These are phyloP conservation scores for Collybia mongolica DNA, from an alignment of 768 basidiomycete genomes.

Conservation along the genomic window DNA sequence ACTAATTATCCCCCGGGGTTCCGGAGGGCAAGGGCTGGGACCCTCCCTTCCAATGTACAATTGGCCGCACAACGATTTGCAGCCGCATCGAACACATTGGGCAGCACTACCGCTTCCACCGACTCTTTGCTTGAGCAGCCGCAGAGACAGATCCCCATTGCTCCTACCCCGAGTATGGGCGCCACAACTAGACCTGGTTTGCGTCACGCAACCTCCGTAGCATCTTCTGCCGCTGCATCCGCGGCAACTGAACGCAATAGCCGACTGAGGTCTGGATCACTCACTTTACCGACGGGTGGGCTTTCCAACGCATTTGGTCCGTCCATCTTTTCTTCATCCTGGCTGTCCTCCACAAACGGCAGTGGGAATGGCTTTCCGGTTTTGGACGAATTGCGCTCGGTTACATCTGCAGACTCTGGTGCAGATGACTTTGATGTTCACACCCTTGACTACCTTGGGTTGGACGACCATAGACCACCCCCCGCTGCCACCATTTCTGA, in stretches of 20 bases:
- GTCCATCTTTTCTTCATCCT: conserved; percentile 87
- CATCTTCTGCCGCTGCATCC: conserved; percentile 52
- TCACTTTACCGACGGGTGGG: conserved; percentile 79
- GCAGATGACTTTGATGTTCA: conserved; percentile 89
- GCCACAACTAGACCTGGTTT: conserved; percentile 62
- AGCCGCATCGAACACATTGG: conserved; percentile 58
- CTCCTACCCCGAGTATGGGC: conserved; percentile 28
- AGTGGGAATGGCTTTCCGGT: conserved; percentile 57
- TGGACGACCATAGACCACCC: conserved; percentile 79
- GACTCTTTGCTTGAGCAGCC: conserved; percentile 46
- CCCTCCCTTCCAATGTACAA: conserved; percentile 93
- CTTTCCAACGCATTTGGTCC: conserved; percentile 84
- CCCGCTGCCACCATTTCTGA: conserved; percentile 88
- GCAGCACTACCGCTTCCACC: conserved; percentile 40
- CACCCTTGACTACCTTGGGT: conserved; percentile 94
- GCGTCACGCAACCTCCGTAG: conserved; percentile 76
- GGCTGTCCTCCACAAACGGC: conserved; percentile 66
- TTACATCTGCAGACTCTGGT: conserved; percentile 75
- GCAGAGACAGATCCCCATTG: conserved; percentile 50
- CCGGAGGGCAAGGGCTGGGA: conserved; percentile 94
- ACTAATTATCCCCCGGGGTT: conserved; percentile 85
- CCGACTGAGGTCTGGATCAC: conserved; percentile 88
- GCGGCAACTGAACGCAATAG: conserved; percentile 66
- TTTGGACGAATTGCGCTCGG: conserved; percentile 80
- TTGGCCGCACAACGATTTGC: conserved; percentile 83